phyloP scores from a whole-genome alignment of 768 basidiomycete species.

The Serendipita sp. region DNA sequence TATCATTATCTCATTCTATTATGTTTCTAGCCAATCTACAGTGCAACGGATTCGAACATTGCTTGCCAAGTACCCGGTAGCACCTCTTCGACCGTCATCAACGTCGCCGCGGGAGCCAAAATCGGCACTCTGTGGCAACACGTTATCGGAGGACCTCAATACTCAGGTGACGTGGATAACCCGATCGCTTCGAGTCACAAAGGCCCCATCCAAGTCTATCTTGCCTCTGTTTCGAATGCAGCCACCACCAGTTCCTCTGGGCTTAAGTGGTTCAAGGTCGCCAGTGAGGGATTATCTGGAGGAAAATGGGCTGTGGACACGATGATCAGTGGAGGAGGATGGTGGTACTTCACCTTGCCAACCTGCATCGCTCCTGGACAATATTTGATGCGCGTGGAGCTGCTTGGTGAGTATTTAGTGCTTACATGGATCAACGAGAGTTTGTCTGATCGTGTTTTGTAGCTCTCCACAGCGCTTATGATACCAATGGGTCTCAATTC shows the following conservation, averaged over 20 bases:
- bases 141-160: not conserved
- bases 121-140: not conserved
- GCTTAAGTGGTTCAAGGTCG: constrained; percentile 6
- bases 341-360: constrained; percentile 5
- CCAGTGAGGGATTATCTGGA: not conserved
- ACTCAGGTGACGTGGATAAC: not conserved
- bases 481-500: not conserved
- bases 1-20: too few relatives aligned
- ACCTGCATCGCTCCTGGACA: constrained; percentile 6
- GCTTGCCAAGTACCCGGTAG: not conserved
- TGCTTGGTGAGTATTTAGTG: constrained; percentile 23
- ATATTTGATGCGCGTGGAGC: constrained; percentile 20
- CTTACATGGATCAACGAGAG: not conserved
- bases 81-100: not conserved
- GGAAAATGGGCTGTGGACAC: not conserved
- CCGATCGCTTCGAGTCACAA: not conserved
- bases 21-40: not conserved
- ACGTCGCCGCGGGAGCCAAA: not conserved
- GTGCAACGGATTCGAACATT: not conserved
- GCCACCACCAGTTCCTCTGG: not conserved
- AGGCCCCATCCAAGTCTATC: constrained; percentile 6
- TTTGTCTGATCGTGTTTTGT: not conserved
- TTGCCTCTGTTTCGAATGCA: constrained; percentile 6
- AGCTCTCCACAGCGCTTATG: constrained; percentile 13
- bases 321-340: not conserved